phyloP scores from a whole-genome alignment of 805 yeast genomes.

The Starmerella apicola region DNA sequence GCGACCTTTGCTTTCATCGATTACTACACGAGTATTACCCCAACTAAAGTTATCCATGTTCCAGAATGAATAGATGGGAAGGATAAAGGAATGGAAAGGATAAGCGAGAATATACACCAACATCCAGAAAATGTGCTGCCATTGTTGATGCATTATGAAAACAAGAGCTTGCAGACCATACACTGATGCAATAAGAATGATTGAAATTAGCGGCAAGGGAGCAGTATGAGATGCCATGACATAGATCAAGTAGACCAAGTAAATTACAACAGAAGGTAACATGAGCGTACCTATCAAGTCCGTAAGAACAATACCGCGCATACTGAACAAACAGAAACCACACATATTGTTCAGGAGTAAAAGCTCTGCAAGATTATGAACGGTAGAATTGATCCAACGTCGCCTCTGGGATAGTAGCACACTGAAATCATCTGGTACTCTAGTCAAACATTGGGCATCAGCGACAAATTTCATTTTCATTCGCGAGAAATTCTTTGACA shows the following conservation, averaged over 20 bases:
- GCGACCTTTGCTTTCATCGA: conserved; percentile 41
- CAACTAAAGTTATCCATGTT: conserved; percentile 53
- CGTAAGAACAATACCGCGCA: conserved; percentile 46
- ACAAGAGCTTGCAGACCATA: conserved; percentile 51
- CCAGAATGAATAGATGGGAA: conserved; percentile 52
- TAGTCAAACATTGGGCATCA: conserved; percentile 46
- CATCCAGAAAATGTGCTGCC: conserved; percentile 43
- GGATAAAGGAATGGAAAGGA: conserved; percentile 49
- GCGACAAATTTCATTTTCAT: conserved; percentile 44
- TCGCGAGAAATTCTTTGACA: conserved; percentile 46
- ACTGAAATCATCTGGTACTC: conserved; percentile 54
- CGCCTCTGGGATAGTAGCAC: conserved; percentile 92
- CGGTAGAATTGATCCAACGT: conserved; percentile 59
- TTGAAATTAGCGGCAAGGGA: conserved; percentile 41
- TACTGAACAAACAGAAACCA: conserved; percentile 48
- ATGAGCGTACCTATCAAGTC: conserved; percentile 48
- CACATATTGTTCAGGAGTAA: conserved; percentile 45
- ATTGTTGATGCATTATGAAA: conserved; percentile 35
- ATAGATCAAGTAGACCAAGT: conserved; percentile 41
- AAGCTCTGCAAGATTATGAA: conserved; percentile 48
- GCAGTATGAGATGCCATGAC: conserved; percentile 40
- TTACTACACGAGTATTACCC: conserved; percentile 52
- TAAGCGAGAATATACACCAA: conserved; percentile 45
- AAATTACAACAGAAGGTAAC: conserved; percentile 46
- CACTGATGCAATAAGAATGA: conserved; percentile 42